phyloP scores from a whole-genome alignment of 495 filamentous ascomycete genomes.

The Opeltia flavorubescens region DNA sequence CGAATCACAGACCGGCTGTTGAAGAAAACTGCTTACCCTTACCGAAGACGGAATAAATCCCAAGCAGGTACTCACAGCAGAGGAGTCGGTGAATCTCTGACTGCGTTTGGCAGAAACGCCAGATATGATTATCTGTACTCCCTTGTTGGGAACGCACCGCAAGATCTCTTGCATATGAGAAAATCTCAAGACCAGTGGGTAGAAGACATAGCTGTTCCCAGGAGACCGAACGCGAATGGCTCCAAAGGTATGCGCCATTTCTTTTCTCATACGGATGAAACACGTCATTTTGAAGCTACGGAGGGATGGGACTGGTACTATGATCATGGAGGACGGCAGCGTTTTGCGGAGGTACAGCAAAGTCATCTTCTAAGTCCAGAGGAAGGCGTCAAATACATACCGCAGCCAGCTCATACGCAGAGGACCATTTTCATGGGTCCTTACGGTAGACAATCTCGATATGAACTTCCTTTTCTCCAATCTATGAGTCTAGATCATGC shows the following conservation, averaged over 20 bases:
- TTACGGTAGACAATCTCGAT: slow-evolving; percentile 26
- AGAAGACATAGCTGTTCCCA: slow-evolving; percentile 35
- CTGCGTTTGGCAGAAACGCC: too few relatives aligned
- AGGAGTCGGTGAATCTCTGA: not conserved
- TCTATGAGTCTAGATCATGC: slow-evolving; percentile 28
- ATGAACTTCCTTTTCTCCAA: slow-evolving; percentile 27
- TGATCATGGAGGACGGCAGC: slow-evolving; percentile 21
- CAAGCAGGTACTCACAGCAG: not conserved
- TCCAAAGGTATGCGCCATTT: slow-evolving; percentile 22
- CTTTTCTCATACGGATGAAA: slow-evolving; percentile 31
- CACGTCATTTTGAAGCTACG: slow-evolving; percentile 28
- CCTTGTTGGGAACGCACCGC: slow-evolving; percentile 25
- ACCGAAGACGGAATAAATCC: not conserved
- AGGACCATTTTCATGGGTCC: slow-evolving; percentile 41
- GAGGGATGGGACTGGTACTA: slow-evolving; percentile 45
- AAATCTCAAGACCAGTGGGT: slow-evolving; percentile 35
- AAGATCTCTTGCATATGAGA: slow-evolving; percentile 31
- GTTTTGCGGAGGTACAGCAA: slow-evolving; percentile 27
- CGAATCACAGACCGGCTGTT: not conserved
- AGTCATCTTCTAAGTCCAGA: slow-evolving; percentile 17
- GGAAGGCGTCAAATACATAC: slow-evolving; percentile 28
- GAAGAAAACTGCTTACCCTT: not conserved
- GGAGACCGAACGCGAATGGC: slow-evolving; percentile 23
- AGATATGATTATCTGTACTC: not conserved
- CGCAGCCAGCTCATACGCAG: slow-evolving; percentile 16